Evolutionary conservation across 2,329 filamentous ascomycete genomes (phyloP).

Genomic region (Neoscytalidium dimidiatum): DNA sequence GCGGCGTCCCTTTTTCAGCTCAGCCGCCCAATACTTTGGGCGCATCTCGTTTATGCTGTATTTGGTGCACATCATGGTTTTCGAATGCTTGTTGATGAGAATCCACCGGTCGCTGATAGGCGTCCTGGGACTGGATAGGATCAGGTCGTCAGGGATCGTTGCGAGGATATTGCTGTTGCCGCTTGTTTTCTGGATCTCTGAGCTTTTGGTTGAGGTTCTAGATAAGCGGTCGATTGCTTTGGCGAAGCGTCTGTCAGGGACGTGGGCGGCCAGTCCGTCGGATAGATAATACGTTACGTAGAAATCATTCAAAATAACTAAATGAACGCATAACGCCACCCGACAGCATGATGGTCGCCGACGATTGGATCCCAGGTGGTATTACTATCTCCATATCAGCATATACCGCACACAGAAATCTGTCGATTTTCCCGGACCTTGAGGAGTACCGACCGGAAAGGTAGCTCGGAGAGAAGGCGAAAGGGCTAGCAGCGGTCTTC

Average conservation of each 20-base stretch:
- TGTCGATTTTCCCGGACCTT: constrained; percentile 52
- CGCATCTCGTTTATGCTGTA: constrained; percentile 1
- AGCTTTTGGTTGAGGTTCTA: background rate
- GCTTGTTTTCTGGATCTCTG: background rate
- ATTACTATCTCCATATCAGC: constrained; percentile 40
- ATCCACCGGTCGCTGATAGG: background rate
- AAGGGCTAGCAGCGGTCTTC: constrained; percentile 26
- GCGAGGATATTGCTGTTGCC: background rate
- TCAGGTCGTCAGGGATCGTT: background rate
- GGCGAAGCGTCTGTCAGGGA: background rate
- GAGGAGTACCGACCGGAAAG: constrained; percentile 51
- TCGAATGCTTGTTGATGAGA: background rate
- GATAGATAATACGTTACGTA: too few species aligned
- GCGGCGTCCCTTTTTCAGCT: background rate
- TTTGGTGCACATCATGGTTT: background rate
- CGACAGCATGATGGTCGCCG: constrained; percentile 23
- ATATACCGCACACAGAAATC: constrained; percentile 48
- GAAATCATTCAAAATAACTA: too few species aligned
- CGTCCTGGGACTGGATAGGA: background rate
- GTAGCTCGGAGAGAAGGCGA: constrained; percentile 42
- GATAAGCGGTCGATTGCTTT: background rate
- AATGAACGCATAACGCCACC: constrained; percentile 29
- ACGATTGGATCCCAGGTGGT: constrained; percentile 34
- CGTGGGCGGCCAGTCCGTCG: too few species aligned
- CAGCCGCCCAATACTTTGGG: background rate